Evolutionary conservation across 768 basidiomycete genomes (phyloP), one percentile per base, ranked within the genome.

Genomic region (Lentinula sp.): DNA sequence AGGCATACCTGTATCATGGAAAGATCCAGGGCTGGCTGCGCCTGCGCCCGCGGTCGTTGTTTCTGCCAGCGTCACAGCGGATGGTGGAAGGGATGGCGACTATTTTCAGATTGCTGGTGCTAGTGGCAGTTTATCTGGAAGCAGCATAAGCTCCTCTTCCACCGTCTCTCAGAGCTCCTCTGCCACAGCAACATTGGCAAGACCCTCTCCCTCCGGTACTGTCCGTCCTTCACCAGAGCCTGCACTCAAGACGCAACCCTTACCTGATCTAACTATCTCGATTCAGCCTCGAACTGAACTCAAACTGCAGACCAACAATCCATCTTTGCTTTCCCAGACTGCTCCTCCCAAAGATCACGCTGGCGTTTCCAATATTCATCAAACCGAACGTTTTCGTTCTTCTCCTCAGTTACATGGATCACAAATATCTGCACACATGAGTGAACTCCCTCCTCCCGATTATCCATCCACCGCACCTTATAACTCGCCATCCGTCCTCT

Each of bases 301-400:
- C 59, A 59, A 75, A 73, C 57, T 46, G 37, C 40, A 31, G n/a
- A 54, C 40, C 35, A 63, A 63, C 31, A 75, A 72, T 28, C 77
- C 80, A 21, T 88, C 86, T 15, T 76, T 88, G 28, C 78, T 88
- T 40, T 84, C 84, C n/a, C 84, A 82, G 64, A 87, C 86, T 7
- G 86, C 86, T 4, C 85, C 85, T 32, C 66, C 67, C 59, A 70
- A 75, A 50, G 65, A 70, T 7, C 63, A 70, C 11, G 62, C 70
- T 4, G 66, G 69, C 46, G 42, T 70, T n/a, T 64, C 66, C 6
- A 65, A 57, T 31, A 66, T 69, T n/a, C 65, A 70, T 35, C 68
- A 71, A 39, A 62, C 69, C 6, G 57, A 48, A 16, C 48, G 43
- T 8, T 28, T 34, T 8, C 48, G 50, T 7, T 15, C 46, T 42